These are phyloP conservation scores for Ambrosiella xylebori DNA, from an alignment of 2,329 filamentous ascomycete species.

Conservation along the genomic window DNA sequence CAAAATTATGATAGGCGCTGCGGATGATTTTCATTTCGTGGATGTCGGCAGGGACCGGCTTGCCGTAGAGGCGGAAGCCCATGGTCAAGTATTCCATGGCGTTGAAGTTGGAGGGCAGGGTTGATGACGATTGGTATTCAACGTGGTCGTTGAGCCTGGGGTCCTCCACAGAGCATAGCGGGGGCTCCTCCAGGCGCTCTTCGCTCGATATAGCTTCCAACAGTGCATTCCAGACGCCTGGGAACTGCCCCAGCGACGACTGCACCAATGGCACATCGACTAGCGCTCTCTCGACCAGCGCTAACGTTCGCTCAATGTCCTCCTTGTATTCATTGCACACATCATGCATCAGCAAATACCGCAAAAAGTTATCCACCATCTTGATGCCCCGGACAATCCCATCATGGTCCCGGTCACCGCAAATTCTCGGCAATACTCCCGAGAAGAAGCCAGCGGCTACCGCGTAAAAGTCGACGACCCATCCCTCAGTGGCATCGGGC, in stretches of 20 bases:
- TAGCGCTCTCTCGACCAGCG: constrained; percentile 48
- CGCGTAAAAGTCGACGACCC: constrained; percentile 65
- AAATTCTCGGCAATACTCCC: constrained; percentile 9
- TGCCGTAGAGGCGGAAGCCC: background rate
- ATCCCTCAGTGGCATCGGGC: constrained; percentile 30
- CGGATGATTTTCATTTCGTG: background rate
- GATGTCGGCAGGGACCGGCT: background rate
- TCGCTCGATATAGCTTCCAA: constrained; percentile 29
- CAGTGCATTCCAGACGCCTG: constrained; percentile 63
- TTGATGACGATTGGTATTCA: background rate
- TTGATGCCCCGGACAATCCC: constrained; percentile 22
- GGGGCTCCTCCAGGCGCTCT: background rate
- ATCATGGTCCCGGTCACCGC: constrained; percentile 17
- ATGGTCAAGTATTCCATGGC: constrained; percentile 1
- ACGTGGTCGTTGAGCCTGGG: background rate
- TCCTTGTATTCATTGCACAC: constrained; percentile 67
- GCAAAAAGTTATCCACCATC: constrained; percentile 71
- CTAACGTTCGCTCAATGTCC: constrained; percentile 48
- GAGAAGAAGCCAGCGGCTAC: constrained; percentile 67
- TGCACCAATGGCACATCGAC: constrained; percentile 47
- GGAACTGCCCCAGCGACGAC: constrained; percentile 36
- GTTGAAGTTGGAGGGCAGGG: background rate
- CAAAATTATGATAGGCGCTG: background rate
- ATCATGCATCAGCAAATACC: constrained; percentile 68
- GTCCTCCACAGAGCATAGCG: background rate